Evolutionary conservation across 176 grass and related monocot genomes (phyloP).

Genomic region (bread wheat (Triticum aestivum)): DNA sequence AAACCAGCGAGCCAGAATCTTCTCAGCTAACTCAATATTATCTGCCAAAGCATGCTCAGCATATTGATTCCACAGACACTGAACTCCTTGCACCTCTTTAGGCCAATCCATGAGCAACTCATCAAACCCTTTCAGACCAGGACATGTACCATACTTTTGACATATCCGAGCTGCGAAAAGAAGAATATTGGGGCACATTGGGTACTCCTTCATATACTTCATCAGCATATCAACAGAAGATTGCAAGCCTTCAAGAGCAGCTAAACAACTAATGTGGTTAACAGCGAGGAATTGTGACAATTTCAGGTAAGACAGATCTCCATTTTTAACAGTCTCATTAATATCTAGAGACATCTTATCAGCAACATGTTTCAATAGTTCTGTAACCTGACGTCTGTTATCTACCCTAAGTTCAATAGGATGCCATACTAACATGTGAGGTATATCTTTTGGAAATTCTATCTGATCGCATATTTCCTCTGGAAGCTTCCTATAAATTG

Average conservation of each 20-base stretch:
- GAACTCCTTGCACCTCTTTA: slow-evolving; percentile 70
- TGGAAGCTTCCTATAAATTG: slow-evolving; percentile 85
- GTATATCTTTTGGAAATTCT: slow-evolving; percentile 66
- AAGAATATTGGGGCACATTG: slow-evolving; percentile 71
- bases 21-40: slow-evolving; percentile 60
- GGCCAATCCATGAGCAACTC: slow-evolving; percentile 69
- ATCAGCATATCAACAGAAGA: slow-evolving; percentile 60
- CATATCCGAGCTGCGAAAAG: slow-evolving; percentile 56
- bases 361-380: slow-evolving; percentile 66
- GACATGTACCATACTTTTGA: slow-evolving; percentile 39
- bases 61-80: slow-evolving; percentile 94
- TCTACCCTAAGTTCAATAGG: slow-evolving; percentile 47
- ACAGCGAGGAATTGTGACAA: slow-evolving; percentile 73
- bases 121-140: slow-evolving; percentile 65
- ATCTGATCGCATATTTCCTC: slow-evolving; percentile 60
- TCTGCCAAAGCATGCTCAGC: slow-evolving; percentile 54
- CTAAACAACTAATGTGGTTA: slow-evolving; percentile 71
- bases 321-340: slow-evolving; percentile 45
- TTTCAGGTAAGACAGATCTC: slow-evolving; percentile 64
- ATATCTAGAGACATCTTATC: slow-evolving; percentile 63
- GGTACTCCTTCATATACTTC: slow-evolving; percentile 82
- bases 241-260: slow-evolving; percentile 57
- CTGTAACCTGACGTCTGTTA: slow-evolving; percentile 41
- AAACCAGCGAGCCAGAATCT: slow-evolving; percentile 66
- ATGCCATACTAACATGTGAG: slow-evolving; percentile 59